phyloP scores from a whole-genome alignment of 1,139 yeast species.

The Pneumocystis jirovecii region DNA sequence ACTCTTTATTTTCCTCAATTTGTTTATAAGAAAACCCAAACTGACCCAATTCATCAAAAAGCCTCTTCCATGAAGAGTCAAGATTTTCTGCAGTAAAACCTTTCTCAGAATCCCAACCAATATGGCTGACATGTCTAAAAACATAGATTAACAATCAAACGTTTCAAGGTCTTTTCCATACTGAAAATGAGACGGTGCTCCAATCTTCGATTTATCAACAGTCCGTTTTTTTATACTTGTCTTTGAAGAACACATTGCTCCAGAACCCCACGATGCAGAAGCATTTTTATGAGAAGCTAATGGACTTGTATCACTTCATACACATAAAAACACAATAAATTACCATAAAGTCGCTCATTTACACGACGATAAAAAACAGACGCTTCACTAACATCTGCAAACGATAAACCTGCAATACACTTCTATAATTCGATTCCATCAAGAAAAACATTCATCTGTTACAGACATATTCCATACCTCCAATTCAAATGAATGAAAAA shows the following conservation, averaged over 20 bases:
- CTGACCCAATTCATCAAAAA: constrained; percentile 56
- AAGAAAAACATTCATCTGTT: not conserved
- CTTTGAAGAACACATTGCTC: not conserved
- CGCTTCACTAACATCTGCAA: constrained; percentile 84
- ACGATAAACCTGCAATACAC: constrained; percentile 73
- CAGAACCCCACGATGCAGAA: not conserved
- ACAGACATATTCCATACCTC: constrained; percentile 31
- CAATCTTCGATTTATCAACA: not conserved
- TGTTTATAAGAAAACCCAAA: constrained; percentile 78
- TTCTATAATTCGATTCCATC: constrained; percentile 18
- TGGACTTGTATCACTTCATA: not conserved
- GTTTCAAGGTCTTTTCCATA: not conserved
- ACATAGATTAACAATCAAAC: not conserved
- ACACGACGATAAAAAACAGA: constrained; percentile 66
- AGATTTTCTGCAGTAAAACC: constrained; percentile 8
- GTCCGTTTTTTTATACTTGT: not conserved
- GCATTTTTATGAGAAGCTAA: not conserved
- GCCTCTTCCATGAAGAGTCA: constrained; percentile 72
- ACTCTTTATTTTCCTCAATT: constrained; percentile 62
- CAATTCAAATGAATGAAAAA: constrained; percentile 85
- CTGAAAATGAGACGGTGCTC: not conserved
- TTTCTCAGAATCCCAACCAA: constrained; percentile 6
- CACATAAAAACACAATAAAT: not conserved
- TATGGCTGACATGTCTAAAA: constrained; percentile 2
- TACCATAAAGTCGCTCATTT: constrained; percentile 22